These are phyloP conservation scores for Aspergillus puulaauensis DNA, from an alignment of 2,329 filamentous ascomycete genomes.

Conservation along the genomic window DNA sequence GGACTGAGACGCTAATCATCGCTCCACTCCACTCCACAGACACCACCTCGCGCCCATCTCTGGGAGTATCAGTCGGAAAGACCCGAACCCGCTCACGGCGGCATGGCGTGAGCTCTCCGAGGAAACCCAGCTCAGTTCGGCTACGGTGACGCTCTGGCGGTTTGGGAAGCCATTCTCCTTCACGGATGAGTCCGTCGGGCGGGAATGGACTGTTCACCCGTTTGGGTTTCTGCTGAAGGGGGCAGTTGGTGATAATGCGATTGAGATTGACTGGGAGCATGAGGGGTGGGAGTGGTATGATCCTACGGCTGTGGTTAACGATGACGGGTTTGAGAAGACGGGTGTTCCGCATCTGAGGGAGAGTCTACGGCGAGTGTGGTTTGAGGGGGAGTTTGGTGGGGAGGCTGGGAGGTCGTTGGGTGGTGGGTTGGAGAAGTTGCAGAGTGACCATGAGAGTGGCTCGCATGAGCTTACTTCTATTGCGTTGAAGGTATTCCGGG, in stretches of 20 bases:
- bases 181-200: conserved; percentile 51
- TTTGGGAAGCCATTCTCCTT: conserved; percentile 61
- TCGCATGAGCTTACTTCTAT: conserved; percentile 58
- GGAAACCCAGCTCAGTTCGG: conserved; percentile 57
- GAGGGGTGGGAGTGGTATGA: conserved; percentile 59
- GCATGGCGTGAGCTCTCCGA: conserved; percentile 64
- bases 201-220: conserved; percentile 63
- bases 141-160: conserved; percentile 52
- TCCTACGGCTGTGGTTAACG: conserved; percentile 50
- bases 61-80: conserved; percentile 57
- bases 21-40: conserved; percentile 24
- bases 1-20: neutral
- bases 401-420: conserved; percentile 49
- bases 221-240: conserved; percentile 53
- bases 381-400: conserved; percentile 53
- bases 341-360: conserved; percentile 60
- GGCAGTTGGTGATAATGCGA: conserved; percentile 43
- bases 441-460: conserved; percentile 58
- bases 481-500: conserved; percentile 52
- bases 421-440: conserved; percentile 51
- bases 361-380: conserved; percentile 60
- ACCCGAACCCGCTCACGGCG: conserved; percentile 54
- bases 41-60: conserved; percentile 61
- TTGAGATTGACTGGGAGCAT: conserved; percentile 64
- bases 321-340: conserved; percentile 41